These are phyloP conservation scores for Trichoderma guizhouense DNA, from an alignment of 2,329 filamentous ascomycete genomes.

Conservation along the genomic window DNA sequence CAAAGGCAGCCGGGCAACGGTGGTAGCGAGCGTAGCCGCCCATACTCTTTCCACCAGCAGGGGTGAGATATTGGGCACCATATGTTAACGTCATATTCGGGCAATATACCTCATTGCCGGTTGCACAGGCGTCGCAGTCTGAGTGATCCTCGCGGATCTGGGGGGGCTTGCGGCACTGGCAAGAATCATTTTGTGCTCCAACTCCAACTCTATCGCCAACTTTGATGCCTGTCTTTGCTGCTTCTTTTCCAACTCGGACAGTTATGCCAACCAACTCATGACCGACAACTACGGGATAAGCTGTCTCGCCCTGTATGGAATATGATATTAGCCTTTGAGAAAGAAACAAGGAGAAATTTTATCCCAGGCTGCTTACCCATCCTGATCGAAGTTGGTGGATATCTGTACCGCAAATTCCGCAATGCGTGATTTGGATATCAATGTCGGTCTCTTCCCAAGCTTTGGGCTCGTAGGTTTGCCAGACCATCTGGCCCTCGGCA, in stretches of 20 bases:
- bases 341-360: too few relatives aligned
- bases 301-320: constrained; percentile 20
- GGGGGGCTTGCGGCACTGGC: constrained; percentile 54
- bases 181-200: constrained; percentile 63
- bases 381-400: constrained; percentile 11
- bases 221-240: constrained; percentile 46
- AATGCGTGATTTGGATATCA: constrained; percentile 11
- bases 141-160: constrained; percentile 6
- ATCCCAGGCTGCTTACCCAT: not conserved
- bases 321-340: not conserved
- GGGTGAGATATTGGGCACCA: not conserved
- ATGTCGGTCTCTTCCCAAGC: constrained; percentile 12
- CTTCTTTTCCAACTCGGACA: constrained; percentile 46
- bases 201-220: constrained; percentile 64
- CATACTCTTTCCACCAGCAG: constrained; percentile 5
- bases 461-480: not conserved
- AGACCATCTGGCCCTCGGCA: constrained; percentile 10
- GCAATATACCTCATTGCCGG: constrained; percentile 68
- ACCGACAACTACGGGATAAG: constrained; percentile 52
- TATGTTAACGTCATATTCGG: constrained; percentile 59
- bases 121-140: constrained; percentile 46
- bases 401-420: constrained; percentile 8
- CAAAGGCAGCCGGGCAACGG: constrained; percentile 41
- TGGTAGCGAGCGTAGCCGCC: constrained; percentile 41
- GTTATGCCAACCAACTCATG: constrained; percentile 63